These are phyloP conservation scores for Yarrowia sp. DNA, from an alignment of 805 yeast species.

Conservation along the genomic window DNA sequence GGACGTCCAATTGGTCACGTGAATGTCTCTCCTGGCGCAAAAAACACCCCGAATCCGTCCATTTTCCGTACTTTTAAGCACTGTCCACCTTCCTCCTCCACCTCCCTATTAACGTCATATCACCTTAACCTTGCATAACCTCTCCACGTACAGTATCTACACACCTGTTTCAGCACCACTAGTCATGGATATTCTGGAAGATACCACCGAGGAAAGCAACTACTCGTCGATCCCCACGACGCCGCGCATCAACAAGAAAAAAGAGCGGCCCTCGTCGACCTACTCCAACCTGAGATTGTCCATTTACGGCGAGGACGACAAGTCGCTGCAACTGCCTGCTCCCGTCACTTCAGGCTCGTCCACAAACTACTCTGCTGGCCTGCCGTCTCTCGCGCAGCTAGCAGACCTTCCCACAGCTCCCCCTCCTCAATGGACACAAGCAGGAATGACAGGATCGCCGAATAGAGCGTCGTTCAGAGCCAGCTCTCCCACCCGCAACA, in stretches of 20 bases:
- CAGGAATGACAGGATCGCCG: conserved; percentile 27
- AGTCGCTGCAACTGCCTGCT: conserved; percentile 7
- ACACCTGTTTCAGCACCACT: background rate
- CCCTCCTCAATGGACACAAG: conserved; percentile 24
- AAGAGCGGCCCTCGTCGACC: conserved; percentile 36
- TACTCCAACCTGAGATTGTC: conserved; percentile 35
- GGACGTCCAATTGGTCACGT: background rate
- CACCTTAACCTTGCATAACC: conserved; percentile 35
- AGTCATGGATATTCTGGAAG: conserved; percentile 21
- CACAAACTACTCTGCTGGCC: conserved; percentile 26
- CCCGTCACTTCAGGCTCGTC: conserved; percentile 18
- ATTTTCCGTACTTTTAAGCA: background rate
- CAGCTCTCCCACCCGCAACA: conserved; percentile 3
- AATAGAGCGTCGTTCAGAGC: conserved; percentile 14
- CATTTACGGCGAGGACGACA: conserved; percentile 27
- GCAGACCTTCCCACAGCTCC: conserved; percentile 27
- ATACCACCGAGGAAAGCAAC: conserved; percentile 34
- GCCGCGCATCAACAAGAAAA: conserved; percentile 31
- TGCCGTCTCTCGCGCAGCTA: conserved; percentile 14
- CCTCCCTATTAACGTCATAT: conserved; percentile 7
- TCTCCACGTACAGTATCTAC: background rate
- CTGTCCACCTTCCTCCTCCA: background rate
- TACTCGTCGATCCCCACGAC: conserved; percentile 27
- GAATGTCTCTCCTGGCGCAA: too few relatives aligned
- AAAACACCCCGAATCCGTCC: too few relatives aligned